Conservation (phyloP, 768 basidiomycete genomes). For the Lentinula sp. region DNA sequence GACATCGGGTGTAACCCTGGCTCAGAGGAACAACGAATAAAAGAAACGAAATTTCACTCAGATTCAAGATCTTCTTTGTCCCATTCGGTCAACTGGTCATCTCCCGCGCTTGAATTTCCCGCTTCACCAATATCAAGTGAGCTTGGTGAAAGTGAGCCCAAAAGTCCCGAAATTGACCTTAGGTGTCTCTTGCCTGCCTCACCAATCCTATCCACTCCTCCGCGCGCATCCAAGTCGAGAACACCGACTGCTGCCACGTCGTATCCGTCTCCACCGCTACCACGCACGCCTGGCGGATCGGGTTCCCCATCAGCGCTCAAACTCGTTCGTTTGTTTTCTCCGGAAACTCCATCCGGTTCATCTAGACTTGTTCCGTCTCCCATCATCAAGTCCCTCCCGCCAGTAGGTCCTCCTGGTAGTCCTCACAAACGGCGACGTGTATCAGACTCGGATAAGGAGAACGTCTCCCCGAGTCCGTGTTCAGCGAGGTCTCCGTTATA, state of each 20-base stretch:
- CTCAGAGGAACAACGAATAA: neutral
- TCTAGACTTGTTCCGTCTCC: neutral
- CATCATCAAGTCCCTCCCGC: neutral
- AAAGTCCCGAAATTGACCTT: neutral
- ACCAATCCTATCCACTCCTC: neutral
- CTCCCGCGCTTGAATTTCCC: conserved; percentile 1
- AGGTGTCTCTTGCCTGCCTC: neutral
- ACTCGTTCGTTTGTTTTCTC: neutral
- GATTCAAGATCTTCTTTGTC: conserved; percentile 20
- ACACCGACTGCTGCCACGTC: neutral
- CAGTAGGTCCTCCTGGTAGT: conserved; percentile 17
- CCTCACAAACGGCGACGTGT: conserved; percentile 31
- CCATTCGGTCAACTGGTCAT: conserved; percentile 13
- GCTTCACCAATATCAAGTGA: neutral
- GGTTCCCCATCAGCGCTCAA: neutral
- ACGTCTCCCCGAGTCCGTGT: conserved; percentile 30
- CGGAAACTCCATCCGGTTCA: neutral
- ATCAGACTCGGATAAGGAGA: conserved; percentile 55
- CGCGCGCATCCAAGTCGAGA: neutral
- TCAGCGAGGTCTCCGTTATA: neutral
- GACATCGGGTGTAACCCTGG: neutral
- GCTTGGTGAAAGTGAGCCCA: neutral
- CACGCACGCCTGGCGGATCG: neutral
- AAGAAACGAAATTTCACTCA: conserved; percentile 10
- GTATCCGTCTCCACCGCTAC: neutral